Evolutionary conservation across 164 flowering plant genomes (phyloP).

Genomic region (Piper longum): DNA sequence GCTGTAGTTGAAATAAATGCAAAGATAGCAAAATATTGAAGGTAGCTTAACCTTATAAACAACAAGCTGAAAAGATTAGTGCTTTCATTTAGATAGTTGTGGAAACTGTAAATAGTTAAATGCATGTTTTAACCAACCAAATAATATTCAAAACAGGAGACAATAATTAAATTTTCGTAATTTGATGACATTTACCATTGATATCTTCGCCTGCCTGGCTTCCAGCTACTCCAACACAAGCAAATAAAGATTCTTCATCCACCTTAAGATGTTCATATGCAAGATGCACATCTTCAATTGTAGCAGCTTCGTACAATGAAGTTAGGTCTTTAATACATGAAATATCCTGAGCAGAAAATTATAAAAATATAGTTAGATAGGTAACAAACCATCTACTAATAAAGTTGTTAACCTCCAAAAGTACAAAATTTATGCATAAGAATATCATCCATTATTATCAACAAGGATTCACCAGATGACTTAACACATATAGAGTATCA

Average conservation of each 20-base stretch:
- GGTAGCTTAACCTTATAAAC: neutral
- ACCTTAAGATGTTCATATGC: conserved; percentile 84
- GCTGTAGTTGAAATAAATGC: neutral
- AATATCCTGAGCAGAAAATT: conserved; percentile 47
- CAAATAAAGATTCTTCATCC: conserved; percentile 67
- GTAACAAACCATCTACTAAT: neutral
- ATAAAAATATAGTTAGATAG: neutral
- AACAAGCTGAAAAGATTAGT: neutral
- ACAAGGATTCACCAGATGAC: too few relatives aligned
- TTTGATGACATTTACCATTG: conserved; percentile 25
- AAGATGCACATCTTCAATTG: conserved; percentile 68
- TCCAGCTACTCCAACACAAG: conserved; percentile 92
- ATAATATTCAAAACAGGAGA: neutral
- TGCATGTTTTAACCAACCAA: neutral
- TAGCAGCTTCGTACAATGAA: conserved; percentile 69
- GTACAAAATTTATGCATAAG: neutral
- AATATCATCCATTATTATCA: too few relatives aligned
- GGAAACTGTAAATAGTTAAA: neutral
- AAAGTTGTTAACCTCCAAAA: neutral
- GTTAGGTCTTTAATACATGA: conserved; percentile 81
- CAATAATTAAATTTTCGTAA: neutral
- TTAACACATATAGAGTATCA: too few relatives aligned
- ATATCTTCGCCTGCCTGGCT: conserved; percentile 59
- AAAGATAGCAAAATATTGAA: neutral
- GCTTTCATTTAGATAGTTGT: neutral